Percentiles rank a stretch among this genome's conserved stretches.
Conservation (phyloP, 495 filamentous ascomycete genomes). For the Annulohypoxylon moriforme region DNA sequence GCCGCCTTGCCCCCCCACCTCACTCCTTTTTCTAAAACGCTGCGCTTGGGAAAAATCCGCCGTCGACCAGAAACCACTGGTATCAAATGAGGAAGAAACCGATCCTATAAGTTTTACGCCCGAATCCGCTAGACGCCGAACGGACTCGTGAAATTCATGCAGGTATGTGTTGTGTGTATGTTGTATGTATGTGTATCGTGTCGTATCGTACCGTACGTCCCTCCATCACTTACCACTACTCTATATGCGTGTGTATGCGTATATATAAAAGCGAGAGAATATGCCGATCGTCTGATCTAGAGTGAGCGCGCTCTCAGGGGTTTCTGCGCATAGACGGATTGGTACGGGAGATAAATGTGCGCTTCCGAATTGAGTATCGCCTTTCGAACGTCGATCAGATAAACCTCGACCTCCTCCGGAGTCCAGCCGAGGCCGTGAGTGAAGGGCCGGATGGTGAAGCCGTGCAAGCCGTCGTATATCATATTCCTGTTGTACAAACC, state of each 20-base stretch:
- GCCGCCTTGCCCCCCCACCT: background rate
- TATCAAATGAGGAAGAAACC: background rate
- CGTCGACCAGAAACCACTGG: background rate
- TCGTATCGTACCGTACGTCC: conserved; percentile 17
- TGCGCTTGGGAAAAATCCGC: background rate
- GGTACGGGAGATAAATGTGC: conserved; percentile 58
- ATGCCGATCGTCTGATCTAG: conserved; percentile 7
- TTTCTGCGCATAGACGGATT: conserved; percentile 50
- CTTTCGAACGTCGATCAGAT: conserved; percentile 64
- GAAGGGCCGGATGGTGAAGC: conserved; percentile 57
- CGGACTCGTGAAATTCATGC: conserved; percentile 26
- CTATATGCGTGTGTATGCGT: background rate
- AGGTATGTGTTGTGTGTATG: background rate
- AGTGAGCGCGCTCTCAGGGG: conserved; percentile 30
- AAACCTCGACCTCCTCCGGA: conserved; percentile 62
- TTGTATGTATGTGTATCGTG: conserved; percentile 8
- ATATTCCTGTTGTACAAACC: conserved; percentile 58
- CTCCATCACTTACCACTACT: background rate
- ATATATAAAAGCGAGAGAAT: conserved; percentile 10
- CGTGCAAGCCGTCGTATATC: conserved; percentile 58
- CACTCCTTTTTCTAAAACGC: background rate
- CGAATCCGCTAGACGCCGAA: conserved; percentile 19
- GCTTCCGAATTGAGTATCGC: conserved; percentile 62
- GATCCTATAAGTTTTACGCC: conserved; percentile 15
- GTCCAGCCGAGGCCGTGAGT: conserved; percentile 67